A percentile compares a stretch with the other conserved stretches of the same genome.
These are phyloP conservation scores for Fusarium continuum DNA, from an alignment of 2,329 filamentous ascomycete genomes.

Conservation along the genomic window DNA sequence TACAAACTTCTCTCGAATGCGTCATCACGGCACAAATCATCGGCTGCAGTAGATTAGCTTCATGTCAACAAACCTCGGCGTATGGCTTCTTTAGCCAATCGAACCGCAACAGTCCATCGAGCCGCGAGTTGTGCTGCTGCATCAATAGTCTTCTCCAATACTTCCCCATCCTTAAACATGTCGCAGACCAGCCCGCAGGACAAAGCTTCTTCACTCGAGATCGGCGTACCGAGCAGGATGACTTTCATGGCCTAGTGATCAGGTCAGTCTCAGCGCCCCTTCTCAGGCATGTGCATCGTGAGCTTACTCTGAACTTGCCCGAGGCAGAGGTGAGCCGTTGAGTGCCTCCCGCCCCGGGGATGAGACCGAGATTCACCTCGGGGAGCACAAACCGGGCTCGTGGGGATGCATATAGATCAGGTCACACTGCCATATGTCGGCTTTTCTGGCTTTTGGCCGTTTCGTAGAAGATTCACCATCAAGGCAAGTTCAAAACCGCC, in stretches of 20 bases:
- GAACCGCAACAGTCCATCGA: conserved; percentile 30
- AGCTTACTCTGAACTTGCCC: conserved; percentile 49
- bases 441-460: background rate
- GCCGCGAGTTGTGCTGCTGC: conserved; percentile 24
- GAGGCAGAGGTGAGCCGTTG: conserved; percentile 49
- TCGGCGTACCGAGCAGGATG: conserved; percentile 43
- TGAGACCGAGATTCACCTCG: conserved; percentile 50
- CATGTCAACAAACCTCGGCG: conserved; percentile 39
- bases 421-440: conserved; percentile 44
- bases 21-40: conserved; percentile 44
- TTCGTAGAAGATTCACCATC: conserved; percentile 43
- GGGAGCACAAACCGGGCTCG: conserved; percentile 49
- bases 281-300: background rate
- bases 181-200: conserved; percentile 27
- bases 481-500: conserved; percentile 58
- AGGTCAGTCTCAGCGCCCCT: conserved; percentile 3
- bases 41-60: conserved; percentile 21
- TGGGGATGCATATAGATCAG: conserved; percentile 49
- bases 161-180: conserved; percentile 32
- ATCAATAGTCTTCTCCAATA: conserved; percentile 41
- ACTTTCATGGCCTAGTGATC: conserved; percentile 43
- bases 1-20: conserved; percentile 49
- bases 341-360: conserved; percentile 51
- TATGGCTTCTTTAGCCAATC: conserved; percentile 46
- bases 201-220: conserved; percentile 35